Percentiles rank a stretch among this genome's conserved stretches.
These are phyloP conservation scores for Neurospora sp. DNA, from an alignment of 495 filamentous ascomycete genomes.

Conservation along the genomic window DNA sequence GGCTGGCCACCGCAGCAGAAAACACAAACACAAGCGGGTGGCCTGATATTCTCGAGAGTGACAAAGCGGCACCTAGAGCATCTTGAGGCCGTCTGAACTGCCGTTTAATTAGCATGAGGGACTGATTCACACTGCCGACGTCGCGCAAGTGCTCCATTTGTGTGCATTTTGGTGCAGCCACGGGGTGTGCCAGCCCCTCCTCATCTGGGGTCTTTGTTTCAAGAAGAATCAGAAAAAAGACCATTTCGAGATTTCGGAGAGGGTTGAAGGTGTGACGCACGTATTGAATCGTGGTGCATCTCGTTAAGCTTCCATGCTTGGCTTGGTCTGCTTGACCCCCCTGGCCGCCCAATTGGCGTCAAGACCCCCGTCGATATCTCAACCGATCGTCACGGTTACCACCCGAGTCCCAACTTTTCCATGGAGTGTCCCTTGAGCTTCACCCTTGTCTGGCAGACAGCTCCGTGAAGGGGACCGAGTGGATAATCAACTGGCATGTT, in stretches of 20 bases:
- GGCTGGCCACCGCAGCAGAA: not conserved
- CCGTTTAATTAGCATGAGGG: not conserved
- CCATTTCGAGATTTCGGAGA: not conserved
- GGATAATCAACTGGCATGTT: not conserved
- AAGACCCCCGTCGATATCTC: conserved; percentile 2
- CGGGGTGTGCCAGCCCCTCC: not conserved
- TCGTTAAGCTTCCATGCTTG: not conserved
- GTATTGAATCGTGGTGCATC: conserved; percentile 3
- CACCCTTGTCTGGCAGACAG: not conserved
- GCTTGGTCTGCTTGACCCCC: not conserved
- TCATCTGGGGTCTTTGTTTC: not conserved
- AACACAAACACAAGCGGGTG: not conserved
- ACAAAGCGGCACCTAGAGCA: not conserved
- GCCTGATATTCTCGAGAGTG: not conserved
- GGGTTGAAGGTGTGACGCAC: conserved; percentile 8
- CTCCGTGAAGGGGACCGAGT: not conserved
- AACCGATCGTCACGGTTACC: conserved; percentile 1
- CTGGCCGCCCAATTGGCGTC: not conserved
- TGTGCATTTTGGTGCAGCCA: not conserved
- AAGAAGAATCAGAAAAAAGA: not conserved
- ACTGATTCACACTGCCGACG: not conserved
- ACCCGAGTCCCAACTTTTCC: not conserved
- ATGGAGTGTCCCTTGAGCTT: not conserved
- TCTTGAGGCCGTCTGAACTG: not conserved
- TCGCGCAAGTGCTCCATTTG: not conserved